Conservation (phyloP, 169 alveolate genomes). For the Plasmodium adleri region DNA sequence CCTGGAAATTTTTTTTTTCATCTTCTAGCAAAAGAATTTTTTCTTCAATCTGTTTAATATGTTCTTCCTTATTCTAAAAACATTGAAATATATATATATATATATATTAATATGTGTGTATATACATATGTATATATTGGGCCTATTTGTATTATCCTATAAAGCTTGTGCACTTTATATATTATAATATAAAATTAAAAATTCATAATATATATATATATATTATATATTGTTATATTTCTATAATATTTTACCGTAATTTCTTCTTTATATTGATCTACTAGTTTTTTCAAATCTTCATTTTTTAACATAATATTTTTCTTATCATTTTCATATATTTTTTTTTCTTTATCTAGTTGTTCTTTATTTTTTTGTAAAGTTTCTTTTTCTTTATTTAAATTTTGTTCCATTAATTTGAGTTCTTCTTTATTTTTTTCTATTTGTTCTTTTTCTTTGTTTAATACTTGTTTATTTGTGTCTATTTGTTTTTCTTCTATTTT, state of each 20-base stretch:
- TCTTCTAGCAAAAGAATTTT: neutral
- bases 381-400: conserved; percentile 10
- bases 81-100: too few relatives aligned
- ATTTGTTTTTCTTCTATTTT: conserved; percentile 28
- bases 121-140: too few relatives aligned
- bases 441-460: conserved; percentile 23
- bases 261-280: conserved; percentile 18
- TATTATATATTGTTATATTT: too few relatives aligned
- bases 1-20: conserved; percentile 16
- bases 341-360: conserved; percentile 26
- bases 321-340: conserved; percentile 34
- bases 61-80: neutral
- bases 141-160: too few relatives aligned
- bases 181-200: too few relatives aligned
- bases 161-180: too few relatives aligned
- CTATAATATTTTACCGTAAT: conserved; percentile 7
- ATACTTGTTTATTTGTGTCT: conserved; percentile 3
- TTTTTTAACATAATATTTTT: conserved; percentile 26
- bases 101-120: too few relatives aligned
- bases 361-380: conserved; percentile 17
- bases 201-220: too few relatives aligned
- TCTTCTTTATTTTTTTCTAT: conserved; percentile 15
- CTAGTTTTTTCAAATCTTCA: conserved; percentile 26
- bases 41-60: neutral
- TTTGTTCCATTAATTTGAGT: neutral